Base-by-base conservation (phyloP, 306 rosid genomes). In the Gillenia trifoliata region DNA sequence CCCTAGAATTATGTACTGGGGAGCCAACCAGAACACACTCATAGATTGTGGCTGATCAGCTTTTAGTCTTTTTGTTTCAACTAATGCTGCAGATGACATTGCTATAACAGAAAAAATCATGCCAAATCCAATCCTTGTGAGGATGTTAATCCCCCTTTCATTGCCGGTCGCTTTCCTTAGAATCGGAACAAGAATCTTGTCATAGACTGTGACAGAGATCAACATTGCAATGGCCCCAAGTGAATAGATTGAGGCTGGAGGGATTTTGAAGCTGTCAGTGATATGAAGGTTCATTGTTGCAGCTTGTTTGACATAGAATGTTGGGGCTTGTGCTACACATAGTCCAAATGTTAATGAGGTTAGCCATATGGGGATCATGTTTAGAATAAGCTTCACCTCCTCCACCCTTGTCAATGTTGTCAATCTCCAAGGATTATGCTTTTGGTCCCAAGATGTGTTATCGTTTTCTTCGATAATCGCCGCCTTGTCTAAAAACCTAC, bases 321-420 rank as follows among this genome's bases (percentile, higher is more conserved):
- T 93, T 17, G 92, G 57, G 47, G 90, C 41, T 73, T 93, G 98
- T 11, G 98, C 92, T 2, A 84, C 83, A 64, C 88, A 79, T 10
- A 91, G 75, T 25, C 89, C 91, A 33, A 89, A 91, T 17, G 98
- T 89, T 45, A 93, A 13, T 1, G 91, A 81, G 61, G 86, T 79
- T 33, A 93, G n/a, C 98, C 97, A 93, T 57, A 93, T 91, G 38
- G 97, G 98, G 47, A 89, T 86, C 85, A 93, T 85, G 78, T 91
- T 91, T 66, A 91, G 85, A 17, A 93, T 60, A 4, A 93, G 94
- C 82, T 93, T 93, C 89, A 88, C 56, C 80, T 93, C 98, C 81
- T 93, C 98, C 25, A 93, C 89, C 71, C 64, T 84, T 1, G 96
- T 89, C 29, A 89, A 81, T 0, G 90, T 89, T 45, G 89, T 85